Percentiles rank a stretch among this genome's conserved stretches.
phyloP scores from a whole-genome alignment of 2,329 filamentous ascomycete species.

The Polytolypa hystricis region DNA sequence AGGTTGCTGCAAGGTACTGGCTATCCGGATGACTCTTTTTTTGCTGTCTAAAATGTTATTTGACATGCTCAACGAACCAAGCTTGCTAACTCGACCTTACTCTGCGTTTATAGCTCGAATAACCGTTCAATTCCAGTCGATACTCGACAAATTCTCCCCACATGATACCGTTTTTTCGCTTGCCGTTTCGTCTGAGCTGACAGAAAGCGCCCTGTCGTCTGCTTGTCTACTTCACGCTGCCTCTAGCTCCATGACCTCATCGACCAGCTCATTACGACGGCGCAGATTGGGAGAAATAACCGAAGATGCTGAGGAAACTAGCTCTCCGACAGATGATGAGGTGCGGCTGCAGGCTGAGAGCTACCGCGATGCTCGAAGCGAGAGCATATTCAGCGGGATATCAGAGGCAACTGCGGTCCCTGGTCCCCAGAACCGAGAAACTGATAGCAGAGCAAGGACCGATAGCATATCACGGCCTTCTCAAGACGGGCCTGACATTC shows the following conservation, averaged over 20 bases:
- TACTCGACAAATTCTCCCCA: slow-evolving; percentile 52
- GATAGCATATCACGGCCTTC: slow-evolving; percentile 8
- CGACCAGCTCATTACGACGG: slow-evolving; percentile 65
- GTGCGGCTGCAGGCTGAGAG: background rate
- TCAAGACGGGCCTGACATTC: slow-evolving; percentile 1
- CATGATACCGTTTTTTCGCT: slow-evolving; percentile 80
- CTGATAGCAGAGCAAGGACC: slow-evolving; percentile 2
- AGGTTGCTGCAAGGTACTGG: slow-evolving; percentile 77
- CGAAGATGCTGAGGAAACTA: slow-evolving; percentile 79
- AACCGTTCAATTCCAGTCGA: slow-evolving; percentile 54
- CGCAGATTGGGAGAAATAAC: slow-evolving; percentile 80
- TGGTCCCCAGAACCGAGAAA: slow-evolving; percentile 1
- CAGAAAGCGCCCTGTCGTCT: slow-evolving; percentile 75
- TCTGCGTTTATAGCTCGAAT: slow-evolving; percentile 56
- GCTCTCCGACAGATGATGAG: slow-evolving; percentile 44
- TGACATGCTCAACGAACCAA: slow-evolving; percentile 8
- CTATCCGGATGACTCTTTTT: no score
- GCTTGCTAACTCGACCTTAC: slow-evolving; percentile 1
- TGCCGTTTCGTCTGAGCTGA: slow-evolving; percentile 62
- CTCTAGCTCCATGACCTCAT: slow-evolving; percentile 74
- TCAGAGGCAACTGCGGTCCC: slow-evolving; percentile 14
- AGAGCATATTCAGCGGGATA: slow-evolving; percentile 14
- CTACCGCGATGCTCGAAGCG: slow-evolving; percentile 11
- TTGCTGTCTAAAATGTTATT: slow-evolving; percentile 4
- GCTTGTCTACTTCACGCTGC: slow-evolving; percentile 84